Evolutionary conservation across 1,284 basidiomycete species (phyloP).

Genomic region (Naganishia sp.): DNA sequence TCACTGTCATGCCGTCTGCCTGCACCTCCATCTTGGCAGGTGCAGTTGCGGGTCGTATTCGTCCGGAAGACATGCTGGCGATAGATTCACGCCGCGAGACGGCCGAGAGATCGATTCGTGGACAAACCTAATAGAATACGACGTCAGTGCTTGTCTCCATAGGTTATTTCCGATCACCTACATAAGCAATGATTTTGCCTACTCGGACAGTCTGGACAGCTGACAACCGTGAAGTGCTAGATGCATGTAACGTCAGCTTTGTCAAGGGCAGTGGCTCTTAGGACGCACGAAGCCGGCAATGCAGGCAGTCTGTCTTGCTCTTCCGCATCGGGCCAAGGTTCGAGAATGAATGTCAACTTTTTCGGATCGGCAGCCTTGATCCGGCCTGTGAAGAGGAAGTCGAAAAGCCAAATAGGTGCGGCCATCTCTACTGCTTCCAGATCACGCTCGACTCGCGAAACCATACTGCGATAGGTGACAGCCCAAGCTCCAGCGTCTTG

Average conservation of each 20-base stretch:
- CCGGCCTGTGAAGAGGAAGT: conserved; percentile 68
- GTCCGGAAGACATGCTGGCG: conserved; percentile 14
- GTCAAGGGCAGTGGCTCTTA: neutral
- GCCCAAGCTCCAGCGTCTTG: conserved; percentile 70
- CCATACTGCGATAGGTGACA: conserved; percentile 73
- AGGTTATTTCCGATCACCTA: conserved; percentile 52
- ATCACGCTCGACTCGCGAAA: conserved; percentile 67
- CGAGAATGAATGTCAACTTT: conserved; percentile 84
- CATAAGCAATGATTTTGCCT: conserved; percentile 78
- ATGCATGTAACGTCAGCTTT: conserved; percentile 41
- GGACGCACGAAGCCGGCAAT: conserved; percentile 45
- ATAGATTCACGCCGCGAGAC: conserved; percentile 13
- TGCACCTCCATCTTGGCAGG: conserved; percentile 13
- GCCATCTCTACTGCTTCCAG: conserved; percentile 68
- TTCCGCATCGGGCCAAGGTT: conserved; percentile 62
- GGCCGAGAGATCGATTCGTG: conserved; percentile 7
- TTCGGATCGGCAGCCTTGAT: conserved; percentile 61
- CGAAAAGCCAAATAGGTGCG: conserved; percentile 84
- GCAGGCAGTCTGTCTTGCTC: conserved; percentile 34
- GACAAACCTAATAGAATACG: conserved; percentile 7
- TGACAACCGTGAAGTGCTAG: conserved; percentile 78
- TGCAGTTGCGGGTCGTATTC: conserved; percentile 9
- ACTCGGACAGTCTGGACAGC: conserved; percentile 82
- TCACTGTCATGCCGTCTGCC: conserved; percentile 12
- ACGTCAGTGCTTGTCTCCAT: neutral